Evolutionary conservation across 371 early-diverging fungal genomes (phyloP).

Genomic region (Mucor velutinosus): DNA sequence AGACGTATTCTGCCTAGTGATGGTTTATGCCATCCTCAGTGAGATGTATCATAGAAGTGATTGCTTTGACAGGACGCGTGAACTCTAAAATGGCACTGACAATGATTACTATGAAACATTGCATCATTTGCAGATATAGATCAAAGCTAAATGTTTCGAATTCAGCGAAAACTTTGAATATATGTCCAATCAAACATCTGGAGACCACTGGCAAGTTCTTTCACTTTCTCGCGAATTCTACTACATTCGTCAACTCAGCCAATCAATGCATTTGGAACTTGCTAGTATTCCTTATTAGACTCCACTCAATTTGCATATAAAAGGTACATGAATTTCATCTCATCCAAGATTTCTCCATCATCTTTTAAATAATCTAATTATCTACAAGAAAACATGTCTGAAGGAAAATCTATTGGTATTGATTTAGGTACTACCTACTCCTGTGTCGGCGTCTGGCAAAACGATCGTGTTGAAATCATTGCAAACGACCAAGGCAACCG

Average conservation of each 20-base stretch:
- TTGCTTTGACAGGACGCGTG: no score
- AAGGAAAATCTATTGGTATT: conserved; percentile 85
- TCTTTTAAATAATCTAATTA: background rate
- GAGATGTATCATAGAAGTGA: no score
- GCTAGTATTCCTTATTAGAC: conserved; percentile 10
- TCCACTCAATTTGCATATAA: conserved; percentile 5
- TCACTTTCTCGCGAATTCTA: conserved; percentile 19
- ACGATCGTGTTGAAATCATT: conserved; percentile 96
- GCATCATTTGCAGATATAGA: no score
- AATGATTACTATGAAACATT: no score
- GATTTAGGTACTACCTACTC: conserved; percentile 99
- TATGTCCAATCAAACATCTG: background rate
- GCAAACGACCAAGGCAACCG: conserved; percentile 97
- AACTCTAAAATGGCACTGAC: no score
- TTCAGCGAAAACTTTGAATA: no score
- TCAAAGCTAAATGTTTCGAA: no score
- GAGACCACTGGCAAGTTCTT: background rate
- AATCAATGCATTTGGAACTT: conserved; percentile 12
- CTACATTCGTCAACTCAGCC: conserved; percentile 6
- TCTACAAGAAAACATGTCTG: conserved; percentile 25
- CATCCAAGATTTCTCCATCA: background rate
- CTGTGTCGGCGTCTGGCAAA: conserved; percentile 97
- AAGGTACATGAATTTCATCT: background rate
- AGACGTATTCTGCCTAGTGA: no score
- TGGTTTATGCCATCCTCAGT: no score